Base-by-base conservation (phyloP, 495 filamentous ascomycete genomes). In the Immersiella caudata region DNA sequence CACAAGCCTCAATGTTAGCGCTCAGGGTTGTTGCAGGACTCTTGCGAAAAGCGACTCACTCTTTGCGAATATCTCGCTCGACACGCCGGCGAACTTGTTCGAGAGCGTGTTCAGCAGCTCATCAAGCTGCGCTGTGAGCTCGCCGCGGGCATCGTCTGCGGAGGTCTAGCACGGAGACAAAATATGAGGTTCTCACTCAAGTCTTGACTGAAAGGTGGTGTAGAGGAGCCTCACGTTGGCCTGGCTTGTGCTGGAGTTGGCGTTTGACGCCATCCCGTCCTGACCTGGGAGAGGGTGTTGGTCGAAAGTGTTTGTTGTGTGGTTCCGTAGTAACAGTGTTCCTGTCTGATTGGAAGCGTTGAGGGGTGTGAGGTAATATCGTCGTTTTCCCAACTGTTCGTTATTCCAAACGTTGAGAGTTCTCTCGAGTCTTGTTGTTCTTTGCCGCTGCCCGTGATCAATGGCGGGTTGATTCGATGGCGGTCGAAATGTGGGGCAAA, bases 61-160 rank as follows among this genome's bases (percentile, higher is more conserved):
- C 77, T 97, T 97, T 46, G 89, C 85, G 71, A 97, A 93, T 57
- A 99, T 88, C 74, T 96, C 93, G 60, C 85, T 86, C 0, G 90
- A 93, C 3, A 96, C 86, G 40, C 84, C 86, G 25, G 89, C 86
- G 74, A 97, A 96, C 76, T 97, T 97, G 74, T 86, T 87, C 22
- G 90, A 89, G 2, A 99, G 80, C 33, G 91, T 88, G 72, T 93
- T 89, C 11, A 99, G 83, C 14, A 97, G 85, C 20, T 95, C 91
- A 72, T 97, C 93, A 2, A 97, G 88, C 0, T 90, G 90, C 2
- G 86, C 88, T 3, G 88, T 87, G 55, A 96, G 87, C 71, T 92
- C 90, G 52, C 86, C 85, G 18, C 71, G 75, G 2, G 76, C 72
- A 12, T 78, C 79, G 22, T 82, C 80, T 22, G 12, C 3, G 4